Evolutionary conservation across 73 alveolate genomes (phyloP), one percentile per base, ranked within the genome.

Genomic region (Tetrahymena thermophila): DNA sequence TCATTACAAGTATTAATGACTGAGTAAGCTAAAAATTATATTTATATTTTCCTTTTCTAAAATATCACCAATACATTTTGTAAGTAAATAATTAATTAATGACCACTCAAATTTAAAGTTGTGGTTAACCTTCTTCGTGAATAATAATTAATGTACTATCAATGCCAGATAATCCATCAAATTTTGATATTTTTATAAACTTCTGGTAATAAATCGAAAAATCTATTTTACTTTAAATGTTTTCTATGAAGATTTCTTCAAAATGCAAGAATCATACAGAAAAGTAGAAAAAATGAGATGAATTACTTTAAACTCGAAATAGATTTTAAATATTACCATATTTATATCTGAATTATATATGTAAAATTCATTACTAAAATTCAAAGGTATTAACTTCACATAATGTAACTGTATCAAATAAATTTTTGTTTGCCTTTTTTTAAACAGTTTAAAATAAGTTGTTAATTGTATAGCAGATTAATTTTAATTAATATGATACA

Each of bases 111-210:
- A 31, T 71, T 28, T 40, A 15, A 6, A 40, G n/a, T 23, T 94
- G 96, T 94, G 96, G 94, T 85, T 94, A 94, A 35, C 99, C 99
- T 83, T 98, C 99, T 56, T 96, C 97, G 56, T 98, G 96, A 93
- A 98, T 98, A 16, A 98, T 94, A 35, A 99, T 98, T 56, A 99
- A 99, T 21, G 96, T 97, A 85, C 96, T 95, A 43, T 97, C 98
- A 96, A 97, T 97, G 95, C 98, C 98, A 93, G 98, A 98, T 94
- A 94, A 95, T 31, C 99, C 99, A 96, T 98, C 98, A 93, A 98
- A 96, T 95, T 98, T 96, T 50, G 98, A 96, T 96, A 99, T 98
- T 71, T 96, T 97, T 14, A 96, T 98, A 96, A 94, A 97, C 98
- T 35, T 99, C 99, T 58, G 35, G 98, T 97, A 95, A 96, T 95